A percentile compares a stretch with the other conserved stretches of the same genome.
Conservation (phyloP, 805 yeast species). For the Yarrowia bubula region DNA sequence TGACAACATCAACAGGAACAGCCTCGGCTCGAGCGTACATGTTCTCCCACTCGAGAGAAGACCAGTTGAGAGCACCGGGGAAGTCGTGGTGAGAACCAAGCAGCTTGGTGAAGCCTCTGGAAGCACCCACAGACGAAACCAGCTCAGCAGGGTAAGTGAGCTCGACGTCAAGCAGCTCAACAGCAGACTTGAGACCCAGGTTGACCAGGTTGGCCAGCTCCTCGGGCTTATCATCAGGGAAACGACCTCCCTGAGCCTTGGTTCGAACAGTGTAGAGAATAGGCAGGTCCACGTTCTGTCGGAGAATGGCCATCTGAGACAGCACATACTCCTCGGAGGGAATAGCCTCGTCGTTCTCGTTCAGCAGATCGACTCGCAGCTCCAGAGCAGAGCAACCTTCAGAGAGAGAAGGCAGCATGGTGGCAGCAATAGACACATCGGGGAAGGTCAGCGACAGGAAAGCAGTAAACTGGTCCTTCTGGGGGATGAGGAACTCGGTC, state of each 20-base stretch:
- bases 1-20: slow-evolving; percentile 63
- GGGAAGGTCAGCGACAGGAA: slow-evolving; percentile 72
- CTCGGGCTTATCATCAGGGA: slow-evolving; percentile 57
- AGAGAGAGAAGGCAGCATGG: slow-evolving; percentile 51
- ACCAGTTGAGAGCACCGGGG: slow-evolving; percentile 62
- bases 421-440: slow-evolving; percentile 50
- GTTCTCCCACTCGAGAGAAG: slow-evolving; percentile 67
- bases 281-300: slow-evolving; percentile 66
- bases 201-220: slow-evolving; percentile 51
- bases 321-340: slow-evolving; percentile 53
- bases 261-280: slow-evolving; percentile 81
- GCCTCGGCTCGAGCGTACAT: slow-evolving; percentile 65
- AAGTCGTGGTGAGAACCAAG: slow-evolving; percentile 85
- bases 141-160: slow-evolving; percentile 61
- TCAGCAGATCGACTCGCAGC: slow-evolving; percentile 70
- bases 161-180: slow-evolving; percentile 79
- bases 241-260: slow-evolving; percentile 74
- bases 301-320: slow-evolving; percentile 67
- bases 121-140: slow-evolving; percentile 50
- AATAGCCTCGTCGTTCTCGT: slow-evolving; percentile 41
- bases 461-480: slow-evolving; percentile 46
- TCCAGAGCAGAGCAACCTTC: slow-evolving; percentile 82
- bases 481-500: slow-evolving; percentile 43
- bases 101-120: slow-evolving; percentile 61
- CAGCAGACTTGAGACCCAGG: slow-evolving; percentile 72